Conservation (phyloP, 176 grass and related monocot species). For the Triticum aestivum region DNA sequence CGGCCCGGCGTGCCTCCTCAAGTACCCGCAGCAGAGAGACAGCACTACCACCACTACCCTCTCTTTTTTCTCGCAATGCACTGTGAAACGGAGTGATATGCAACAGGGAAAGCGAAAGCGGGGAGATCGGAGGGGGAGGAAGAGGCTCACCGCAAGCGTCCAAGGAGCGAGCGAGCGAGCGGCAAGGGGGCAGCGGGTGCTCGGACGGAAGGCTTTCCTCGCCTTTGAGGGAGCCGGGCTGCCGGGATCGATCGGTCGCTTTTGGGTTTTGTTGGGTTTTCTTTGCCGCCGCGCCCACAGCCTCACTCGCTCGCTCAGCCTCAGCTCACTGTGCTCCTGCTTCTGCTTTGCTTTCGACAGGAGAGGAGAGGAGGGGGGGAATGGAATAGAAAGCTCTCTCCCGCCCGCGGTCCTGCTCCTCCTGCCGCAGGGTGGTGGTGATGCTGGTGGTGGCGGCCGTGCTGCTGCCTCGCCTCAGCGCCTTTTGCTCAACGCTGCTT, state of each 20-base stretch:
- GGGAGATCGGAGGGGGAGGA: constrained; percentile 20
- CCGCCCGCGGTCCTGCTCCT: constrained; percentile 12
- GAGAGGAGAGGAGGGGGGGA: neutral
- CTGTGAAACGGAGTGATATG: constrained; percentile 24
- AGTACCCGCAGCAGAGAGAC: constrained; percentile 22
- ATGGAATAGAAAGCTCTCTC: constrained; percentile 41
- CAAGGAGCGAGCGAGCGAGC: neutral
- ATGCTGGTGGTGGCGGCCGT: neutral
- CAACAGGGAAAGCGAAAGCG: neutral
- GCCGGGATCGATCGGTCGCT: neutral
- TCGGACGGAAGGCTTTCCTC: constrained; percentile 38
- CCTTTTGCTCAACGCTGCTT: constrained; percentile 1
- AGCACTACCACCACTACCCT: neutral
- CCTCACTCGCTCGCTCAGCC: neutral
- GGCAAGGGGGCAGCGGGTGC: constrained; percentile 28
- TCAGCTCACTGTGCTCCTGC: neutral
- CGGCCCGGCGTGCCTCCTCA: constrained; percentile 56
- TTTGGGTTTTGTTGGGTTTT: constrained; percentile 20
- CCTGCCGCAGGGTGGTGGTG: constrained; percentile 20
- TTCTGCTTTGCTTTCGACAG: constrained; percentile 7
- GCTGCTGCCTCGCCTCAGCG: neutral
- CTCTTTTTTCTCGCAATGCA: neutral
- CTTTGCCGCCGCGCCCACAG: constrained; percentile 15
- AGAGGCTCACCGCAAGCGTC: constrained; percentile 46
- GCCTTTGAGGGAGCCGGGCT: constrained; percentile 25